Evolutionary conservation across 2,329 filamentous ascomycete genomes (phyloP), one percentile per base, ranked within the genome.

Genomic region (Fusarium secorum): DNA sequence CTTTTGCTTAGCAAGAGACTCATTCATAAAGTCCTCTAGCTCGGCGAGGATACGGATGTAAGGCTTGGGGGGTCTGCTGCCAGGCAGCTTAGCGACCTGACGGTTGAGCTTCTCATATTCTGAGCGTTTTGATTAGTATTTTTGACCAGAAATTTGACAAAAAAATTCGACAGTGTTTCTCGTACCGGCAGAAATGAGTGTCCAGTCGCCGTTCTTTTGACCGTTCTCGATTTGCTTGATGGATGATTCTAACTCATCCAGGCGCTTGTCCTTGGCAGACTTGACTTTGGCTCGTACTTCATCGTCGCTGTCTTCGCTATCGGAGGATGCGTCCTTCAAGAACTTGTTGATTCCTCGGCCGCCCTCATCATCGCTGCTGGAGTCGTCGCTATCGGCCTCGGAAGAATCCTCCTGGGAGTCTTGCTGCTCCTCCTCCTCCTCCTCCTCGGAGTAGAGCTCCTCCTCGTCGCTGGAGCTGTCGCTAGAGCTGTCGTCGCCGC

Each of bases 161-260:
- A 36, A 36, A 28, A 17, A 13, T 44, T 53, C 33, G 38, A 42
- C 53, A 41, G 32, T 10, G 26, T 26, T 24, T 39, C 28, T 67
- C 72, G 48, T 88, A 97, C 95, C 94, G 79, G 89, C 88, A 70
- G 94, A 93, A 75, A 98, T 97, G 71, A 95, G 91, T 74, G 92
- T 93, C 96, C 96, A 99, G 84, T 99, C 96, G 79, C 93, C 94
- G 79, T 98, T 99, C 87, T 97, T 98, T 83, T 96, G 88, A 69
- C 93, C 95, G 84, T 99, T 99, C 81, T 98, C 95, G 78, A 99
- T 98, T 79, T 92, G 85, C 81, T 92, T 92, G 78, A 98, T 93
- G 45, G 91, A 97, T 66, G 89, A 88, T 82, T 99, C 95, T 67
- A 99, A 87, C 83, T 98, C 97, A 79, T 98, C 95, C 74, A 94